Evolutionary conservation across 73 alveolate genomes (phyloP).

Genomic region (Symbiodinium pilosum): DNA sequence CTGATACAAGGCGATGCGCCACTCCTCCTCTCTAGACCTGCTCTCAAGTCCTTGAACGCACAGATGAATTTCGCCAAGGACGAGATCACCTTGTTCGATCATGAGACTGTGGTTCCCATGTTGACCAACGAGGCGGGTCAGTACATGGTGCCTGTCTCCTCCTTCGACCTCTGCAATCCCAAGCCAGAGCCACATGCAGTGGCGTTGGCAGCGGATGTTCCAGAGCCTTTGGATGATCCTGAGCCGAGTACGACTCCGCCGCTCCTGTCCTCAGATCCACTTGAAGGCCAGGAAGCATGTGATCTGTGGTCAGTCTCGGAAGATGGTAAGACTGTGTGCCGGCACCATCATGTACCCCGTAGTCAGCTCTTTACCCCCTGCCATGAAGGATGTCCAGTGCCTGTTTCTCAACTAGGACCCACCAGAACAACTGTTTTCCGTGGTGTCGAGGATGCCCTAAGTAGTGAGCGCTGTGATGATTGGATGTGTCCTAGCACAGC

Average conservation of each 20-base stretch:
- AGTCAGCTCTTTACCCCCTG: background rate
- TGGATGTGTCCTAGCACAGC: background rate
- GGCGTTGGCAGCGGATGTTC: background rate
- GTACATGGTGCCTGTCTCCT: background rate
- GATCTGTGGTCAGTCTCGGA: conserved; percentile 18
- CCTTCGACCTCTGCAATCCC: no score
- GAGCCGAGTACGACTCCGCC: background rate
- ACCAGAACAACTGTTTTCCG: background rate
- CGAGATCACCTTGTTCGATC: background rate
- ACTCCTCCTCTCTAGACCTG: background rate
- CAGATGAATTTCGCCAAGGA: background rate
- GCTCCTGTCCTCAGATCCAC: background rate
- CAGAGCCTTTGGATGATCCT: no score
- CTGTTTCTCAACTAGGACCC: background rate
- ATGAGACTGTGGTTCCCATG: background rate
- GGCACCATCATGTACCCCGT: background rate
- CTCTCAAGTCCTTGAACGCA: background rate
- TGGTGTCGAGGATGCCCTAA: background rate
- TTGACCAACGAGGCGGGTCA: background rate
- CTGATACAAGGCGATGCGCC: background rate
- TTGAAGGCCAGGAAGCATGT: background rate
- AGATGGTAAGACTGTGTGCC: background rate
- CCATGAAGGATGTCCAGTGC: background rate
- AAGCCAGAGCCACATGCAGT: background rate
- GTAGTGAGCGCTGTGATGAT: background rate